phyloP scores from a whole-genome alignment of 768 basidiomycete genomes.

The button mushroom (Agaricus bisporus) region DNA sequence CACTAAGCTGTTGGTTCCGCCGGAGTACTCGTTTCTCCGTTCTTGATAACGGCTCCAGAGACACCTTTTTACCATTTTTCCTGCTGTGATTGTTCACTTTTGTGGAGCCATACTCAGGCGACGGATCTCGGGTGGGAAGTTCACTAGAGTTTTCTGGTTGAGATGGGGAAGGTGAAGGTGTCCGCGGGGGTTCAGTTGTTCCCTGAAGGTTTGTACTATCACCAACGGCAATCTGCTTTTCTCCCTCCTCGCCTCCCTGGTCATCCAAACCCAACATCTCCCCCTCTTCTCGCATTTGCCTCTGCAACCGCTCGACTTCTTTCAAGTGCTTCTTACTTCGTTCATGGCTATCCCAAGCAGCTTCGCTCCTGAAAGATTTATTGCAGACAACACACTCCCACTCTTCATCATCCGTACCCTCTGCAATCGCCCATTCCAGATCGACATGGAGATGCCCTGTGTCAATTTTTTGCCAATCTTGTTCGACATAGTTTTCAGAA shows the following conservation, averaged over 20 bases:
- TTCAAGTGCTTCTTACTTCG: constrained; percentile 90
- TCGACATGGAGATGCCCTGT: constrained; percentile 42
- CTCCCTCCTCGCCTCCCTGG: background rate
- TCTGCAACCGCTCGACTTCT: constrained; percentile 73
- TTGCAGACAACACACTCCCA: constrained; percentile 96
- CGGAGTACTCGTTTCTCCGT: constrained; percentile 10
- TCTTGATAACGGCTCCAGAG: constrained; percentile 10
- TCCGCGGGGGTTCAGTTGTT: background rate
- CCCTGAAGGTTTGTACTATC: background rate
- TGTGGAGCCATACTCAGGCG: background rate
- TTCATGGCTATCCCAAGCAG: constrained; percentile 95
- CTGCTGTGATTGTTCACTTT: background rate
- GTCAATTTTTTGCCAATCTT: constrained; percentile 82
- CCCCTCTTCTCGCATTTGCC: constrained; percentile 74
- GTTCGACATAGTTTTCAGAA: constrained; percentile 60
- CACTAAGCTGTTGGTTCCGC: constrained; percentile 7
- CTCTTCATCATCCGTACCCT: constrained; percentile 67
- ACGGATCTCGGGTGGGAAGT: background rate
- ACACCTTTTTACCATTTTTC: background rate
- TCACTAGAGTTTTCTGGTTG: background rate
- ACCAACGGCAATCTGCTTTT: background rate
- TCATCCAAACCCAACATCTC: constrained; percentile 51
- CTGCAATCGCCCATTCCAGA: constrained; percentile 69
- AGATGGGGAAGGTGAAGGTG: background rate
- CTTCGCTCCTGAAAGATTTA: constrained; percentile 86